Evolutionary conservation across 345 rosid genomes (phyloP).

Genomic region (Trapa incisa): DNA sequence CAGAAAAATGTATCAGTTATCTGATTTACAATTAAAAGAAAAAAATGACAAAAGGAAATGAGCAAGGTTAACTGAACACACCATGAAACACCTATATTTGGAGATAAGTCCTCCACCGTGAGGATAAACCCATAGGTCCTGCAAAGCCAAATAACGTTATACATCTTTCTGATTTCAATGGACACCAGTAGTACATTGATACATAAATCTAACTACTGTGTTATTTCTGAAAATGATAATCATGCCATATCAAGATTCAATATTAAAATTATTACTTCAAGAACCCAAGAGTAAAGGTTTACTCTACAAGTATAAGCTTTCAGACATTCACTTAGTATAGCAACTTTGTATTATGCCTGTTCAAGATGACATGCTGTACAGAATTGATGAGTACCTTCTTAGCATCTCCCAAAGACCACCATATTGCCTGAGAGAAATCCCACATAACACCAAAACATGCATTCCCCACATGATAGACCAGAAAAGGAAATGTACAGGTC

Average conservation of each 20-base stretch:
- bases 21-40: not conserved
- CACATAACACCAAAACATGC: slow-evolving; percentile 54
- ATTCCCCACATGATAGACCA: slow-evolving; percentile 64
- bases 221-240: not conserved
- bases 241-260: not conserved
- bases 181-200: not conserved
- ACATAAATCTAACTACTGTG: not conserved
- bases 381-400: slow-evolving; percentile 39
- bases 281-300: not conserved
- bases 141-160: slow-evolving; percentile 17
- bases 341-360: not conserved
- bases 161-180: slow-evolving; percentile 1
- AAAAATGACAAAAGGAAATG: not conserved
- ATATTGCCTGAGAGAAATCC: slow-evolving; percentile 44
- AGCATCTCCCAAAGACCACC: slow-evolving; percentile 77
- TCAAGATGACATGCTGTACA: slow-evolving; percentile 1
- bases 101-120: slow-evolving; percentile 82
- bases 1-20: too few relatives aligned
- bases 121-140: slow-evolving; percentile 96
- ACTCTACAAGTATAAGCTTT: not conserved
- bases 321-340: not conserved
- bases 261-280: not conserved
- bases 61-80: slow-evolving; percentile 19
- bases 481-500: slow-evolving; percentile 43
- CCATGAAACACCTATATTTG: slow-evolving; percentile 89